These are phyloP conservation scores for Anaeromyces robustus DNA, from an alignment of 192 early-diverging fungal genomes.

Conservation along the genomic window DNA sequence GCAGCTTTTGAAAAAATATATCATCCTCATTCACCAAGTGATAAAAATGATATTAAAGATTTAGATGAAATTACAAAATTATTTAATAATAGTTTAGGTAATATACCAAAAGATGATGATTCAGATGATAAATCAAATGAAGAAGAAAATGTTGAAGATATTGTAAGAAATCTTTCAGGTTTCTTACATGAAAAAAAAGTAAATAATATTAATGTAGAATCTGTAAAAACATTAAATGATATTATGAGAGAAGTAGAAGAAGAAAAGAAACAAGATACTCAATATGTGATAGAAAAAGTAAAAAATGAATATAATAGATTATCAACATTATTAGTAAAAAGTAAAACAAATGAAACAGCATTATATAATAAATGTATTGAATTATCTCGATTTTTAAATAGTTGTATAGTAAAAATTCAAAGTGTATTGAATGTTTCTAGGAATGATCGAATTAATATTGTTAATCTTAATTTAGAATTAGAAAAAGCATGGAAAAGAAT, in stretches of 20 bases:
- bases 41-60: neutral
- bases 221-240: neutral
- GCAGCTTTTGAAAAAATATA: neutral
- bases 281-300: neutral
- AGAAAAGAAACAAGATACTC: neutral
- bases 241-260: neutral
- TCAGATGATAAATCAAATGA: neutral
- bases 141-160: neutral
- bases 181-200: neutral
- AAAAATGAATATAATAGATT: neutral
- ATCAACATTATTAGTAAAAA: neutral
- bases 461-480: neutral
- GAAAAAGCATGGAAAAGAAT: neutral
- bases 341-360: neutral
- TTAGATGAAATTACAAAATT: neutral
- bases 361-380: neutral
- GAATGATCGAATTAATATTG: neutral
- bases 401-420: neutral
- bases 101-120: neutral
- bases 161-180: neutral
- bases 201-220: neutral
- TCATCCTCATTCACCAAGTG: neutral
- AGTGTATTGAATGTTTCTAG: neutral
- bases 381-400: neutral
- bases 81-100: neutral